Evolutionary conservation across 2,329 filamentous ascomycete species (phyloP).

Genomic region (Ceratocystis huliohia): DNA sequence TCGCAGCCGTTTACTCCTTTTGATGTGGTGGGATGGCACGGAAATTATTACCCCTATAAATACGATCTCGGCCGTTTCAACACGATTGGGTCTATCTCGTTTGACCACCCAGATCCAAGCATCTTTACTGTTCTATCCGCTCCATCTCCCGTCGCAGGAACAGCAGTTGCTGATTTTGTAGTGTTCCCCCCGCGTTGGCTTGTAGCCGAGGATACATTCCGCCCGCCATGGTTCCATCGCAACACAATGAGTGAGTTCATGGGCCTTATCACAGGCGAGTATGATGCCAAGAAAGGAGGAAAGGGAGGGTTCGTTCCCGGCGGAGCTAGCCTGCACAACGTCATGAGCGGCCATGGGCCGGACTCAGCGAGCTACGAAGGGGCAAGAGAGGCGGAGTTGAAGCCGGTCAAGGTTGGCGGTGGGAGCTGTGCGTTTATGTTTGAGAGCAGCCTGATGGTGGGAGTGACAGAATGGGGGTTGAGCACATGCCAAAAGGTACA

Average conservation of each 20-base stretch:
- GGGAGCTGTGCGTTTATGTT: conserved; percentile 58
- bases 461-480: conserved; percentile 58
- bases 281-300: conserved; percentile 48
- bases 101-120: conserved; percentile 65
- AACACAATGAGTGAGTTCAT: conserved; percentile 57
- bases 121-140: conserved; percentile 64
- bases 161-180: conserved; percentile 57
- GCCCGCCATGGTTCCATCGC: conserved; percentile 60
- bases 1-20: conserved; percentile 60
- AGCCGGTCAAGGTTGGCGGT: conserved; percentile 44
- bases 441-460: conserved; percentile 56
- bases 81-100: conserved; percentile 58
- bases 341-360: conserved; percentile 56
- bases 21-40: conserved; percentile 70
- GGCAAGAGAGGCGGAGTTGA: conserved; percentile 41
- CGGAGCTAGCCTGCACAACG: conserved; percentile 53
- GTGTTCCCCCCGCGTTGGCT: conserved; percentile 63
- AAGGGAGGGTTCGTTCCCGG: conserved; percentile 44
- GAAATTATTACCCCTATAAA: conserved; percentile 69
- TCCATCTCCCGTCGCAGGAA: conserved; percentile 46
- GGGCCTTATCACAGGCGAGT: conserved; percentile 45
- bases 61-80: conserved; percentile 70
- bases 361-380: conserved; percentile 45
- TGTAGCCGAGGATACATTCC: conserved; percentile 56
- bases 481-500: conserved; percentile 46